Base-by-base conservation (phyloP, 345 rosid species). In the Diplotaxis tenuifolia region DNA sequence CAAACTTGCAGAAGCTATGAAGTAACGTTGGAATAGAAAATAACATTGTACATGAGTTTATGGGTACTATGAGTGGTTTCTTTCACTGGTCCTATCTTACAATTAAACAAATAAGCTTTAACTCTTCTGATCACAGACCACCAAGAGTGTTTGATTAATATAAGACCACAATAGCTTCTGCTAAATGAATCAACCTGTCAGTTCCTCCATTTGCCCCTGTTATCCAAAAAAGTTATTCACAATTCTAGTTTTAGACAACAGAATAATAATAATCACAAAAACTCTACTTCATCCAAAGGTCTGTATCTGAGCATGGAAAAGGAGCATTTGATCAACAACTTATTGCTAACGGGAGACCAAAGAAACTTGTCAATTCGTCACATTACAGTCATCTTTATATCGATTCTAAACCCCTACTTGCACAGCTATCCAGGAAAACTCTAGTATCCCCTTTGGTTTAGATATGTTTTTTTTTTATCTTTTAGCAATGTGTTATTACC, bases 141-240 rank as follows among this genome's bases (percentile, higher is more conserved):
- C 7, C 49, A 42, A 21, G 6, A 15, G 40, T 14, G 14, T 59
- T 7, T 20, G 21, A 9, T 59, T 29, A 3, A 7, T 15, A 15
- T 49, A 22, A 49, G 11, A 18, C 11, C 23, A 52, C 56, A 23
- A 9, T 6, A 19, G 56, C 56, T 75, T 55, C 56, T 53, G 22
- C 29, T 47, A 18, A 20, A 53, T 89, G 74, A 86, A 80, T 89
- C 81, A 94, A 81, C 86, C 82, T 54, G 78, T 53, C 21, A 95
- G 86, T 83, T 89, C 97, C 80, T 89, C 96, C 97, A 92, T 91
- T 83, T 88, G 75, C n/a, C 99, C 98, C 96, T 94, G 86, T 80
- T 70, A 60, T 73, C 72, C 36, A 9, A 19, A 19, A 9, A 10
- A 38, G 12, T 34, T 3, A 74, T 75, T 49, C 54, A 68, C 67